Conservation (phyloP, 306 rosid genomes). For the Pueraria montana region DNA sequence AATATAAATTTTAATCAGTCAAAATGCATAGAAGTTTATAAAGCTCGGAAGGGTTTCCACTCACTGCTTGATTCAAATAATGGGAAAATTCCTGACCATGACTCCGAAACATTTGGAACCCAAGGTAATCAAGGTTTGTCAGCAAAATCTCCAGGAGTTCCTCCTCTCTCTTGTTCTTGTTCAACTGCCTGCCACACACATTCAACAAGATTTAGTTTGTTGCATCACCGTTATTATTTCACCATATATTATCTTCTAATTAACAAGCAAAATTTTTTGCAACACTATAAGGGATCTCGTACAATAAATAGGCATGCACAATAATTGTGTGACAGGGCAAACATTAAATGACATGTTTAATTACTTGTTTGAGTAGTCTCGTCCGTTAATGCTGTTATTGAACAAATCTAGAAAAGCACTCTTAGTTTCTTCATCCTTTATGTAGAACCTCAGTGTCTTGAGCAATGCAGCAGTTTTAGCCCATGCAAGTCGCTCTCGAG, state of each 20-base stretch:
- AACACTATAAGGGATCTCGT: neutral
- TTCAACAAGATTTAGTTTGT: neutral
- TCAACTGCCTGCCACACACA: constrained; percentile 56
- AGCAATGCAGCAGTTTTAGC: constrained; percentile 65
- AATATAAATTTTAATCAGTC: no score
- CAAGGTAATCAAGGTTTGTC: constrained; percentile 64
- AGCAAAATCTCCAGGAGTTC: constrained; percentile 65
- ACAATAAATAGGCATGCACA: neutral
- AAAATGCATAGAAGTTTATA: constrained; percentile 4
- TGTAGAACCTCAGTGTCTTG: constrained; percentile 53
- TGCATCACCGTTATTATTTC: neutral
- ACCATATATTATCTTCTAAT: neutral
- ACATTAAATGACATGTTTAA: neutral
- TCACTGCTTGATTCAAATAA: constrained; percentile 66
- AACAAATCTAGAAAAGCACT: constrained; percentile 59
- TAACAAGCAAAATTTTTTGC: neutral
- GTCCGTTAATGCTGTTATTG: constrained; percentile 34
- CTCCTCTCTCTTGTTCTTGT: constrained; percentile 46
- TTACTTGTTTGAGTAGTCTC: constrained; percentile 39
- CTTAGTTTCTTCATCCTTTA: constrained; percentile 47
- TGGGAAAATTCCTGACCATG: constrained; percentile 63
- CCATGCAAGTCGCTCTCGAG: constrained; percentile 79
- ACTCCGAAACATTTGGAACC: constrained; percentile 52
- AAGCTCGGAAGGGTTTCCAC: constrained; percentile 45
- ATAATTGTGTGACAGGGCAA: neutral